phyloP scores from a whole-genome alignment of 305 asterid species.

The Lippia alba region DNA sequence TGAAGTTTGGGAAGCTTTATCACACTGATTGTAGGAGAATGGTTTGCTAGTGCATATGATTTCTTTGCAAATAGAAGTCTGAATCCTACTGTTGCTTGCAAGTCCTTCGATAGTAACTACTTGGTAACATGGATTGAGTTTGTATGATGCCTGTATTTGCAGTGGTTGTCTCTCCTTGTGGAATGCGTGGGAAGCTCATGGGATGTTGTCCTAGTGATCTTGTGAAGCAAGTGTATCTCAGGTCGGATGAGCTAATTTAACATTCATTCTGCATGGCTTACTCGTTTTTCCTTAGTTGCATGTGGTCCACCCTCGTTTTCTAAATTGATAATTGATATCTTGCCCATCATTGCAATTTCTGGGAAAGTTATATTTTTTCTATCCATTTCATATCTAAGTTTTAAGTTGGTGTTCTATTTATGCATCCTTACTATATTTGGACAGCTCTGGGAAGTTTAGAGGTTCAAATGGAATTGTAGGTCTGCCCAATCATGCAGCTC shows the following conservation, averaged over 20 bases:
- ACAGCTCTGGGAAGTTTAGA: slow-evolving; percentile 84
- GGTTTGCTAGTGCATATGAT: background rate
- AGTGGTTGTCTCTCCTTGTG: slow-evolving; percentile 97
- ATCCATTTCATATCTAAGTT: slow-evolving; percentile 3
- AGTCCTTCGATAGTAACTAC: background rate
- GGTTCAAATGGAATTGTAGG: slow-evolving; percentile 86
- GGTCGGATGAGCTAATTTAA: slow-evolving; percentile 50
- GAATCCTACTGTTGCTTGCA: background rate
- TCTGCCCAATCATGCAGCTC: slow-evolving; percentile 71
- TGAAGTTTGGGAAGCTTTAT: background rate
- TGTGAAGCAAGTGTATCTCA: slow-evolving; percentile 93
- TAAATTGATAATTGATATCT: slow-evolving; percentile 5
- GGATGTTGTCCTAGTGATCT: slow-evolving; percentile 96
- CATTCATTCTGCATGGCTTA: slow-evolving; percentile 15
- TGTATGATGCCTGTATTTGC: slow-evolving; percentile 40
- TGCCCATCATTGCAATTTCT: slow-evolving; percentile 2
- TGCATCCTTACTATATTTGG: slow-evolving; percentile 28
- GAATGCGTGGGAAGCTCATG: slow-evolving; percentile 95
- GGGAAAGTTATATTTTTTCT: slow-evolving; percentile 3
- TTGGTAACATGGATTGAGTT: background rate
- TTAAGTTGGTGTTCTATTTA: slow-evolving; percentile 22
- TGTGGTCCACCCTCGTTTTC: background rate
- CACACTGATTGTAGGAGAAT: background rate
- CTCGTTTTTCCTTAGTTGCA: background rate
- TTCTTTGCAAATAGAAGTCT: no score